Base-by-base conservation (phyloP, 495 filamentous ascomycete species). In the Penicillium soppii region DNA sequence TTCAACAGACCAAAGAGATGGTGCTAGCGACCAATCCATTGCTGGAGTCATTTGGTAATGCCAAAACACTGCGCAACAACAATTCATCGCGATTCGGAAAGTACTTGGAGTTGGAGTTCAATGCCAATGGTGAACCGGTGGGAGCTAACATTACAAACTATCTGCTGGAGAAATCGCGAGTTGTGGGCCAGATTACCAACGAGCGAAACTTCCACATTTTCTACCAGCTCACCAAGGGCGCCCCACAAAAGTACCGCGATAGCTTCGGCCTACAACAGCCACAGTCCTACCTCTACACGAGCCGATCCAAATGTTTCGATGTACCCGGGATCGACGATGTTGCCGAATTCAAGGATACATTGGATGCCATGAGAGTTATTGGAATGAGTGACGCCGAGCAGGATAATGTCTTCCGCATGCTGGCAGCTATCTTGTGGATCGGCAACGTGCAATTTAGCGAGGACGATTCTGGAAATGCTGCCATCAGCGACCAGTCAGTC, bases 171-270 rank as follows among this genome's bases (percentile, higher is more conserved):
- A 97, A 97, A 76, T 85, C 88, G 17, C 79, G 95, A 72, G 95
- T 99, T 1, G 94, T 97, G 2, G 92, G 92, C 6, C 95, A 97
- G 73, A 97, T 97, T 56, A 79, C 70, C 49, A 92, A 97, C 55
- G 95, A 99, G 78, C 83, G 95, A 55, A 97, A 96, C 67, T 99
- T 99, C 72, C 95, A 99, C 69, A 97, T 99, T 59, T 97, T 99
- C 68, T 99, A 99, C 69, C 95, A 99, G 67, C 96, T 96, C 69
- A 87, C 95, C 17, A 99, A 99, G 67, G 91, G 88, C 1, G 95
- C 94, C 12, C 87, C 91, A 8, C 80, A 87, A 59, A 85, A 87
- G 38, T 95, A 97, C 67, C 77, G 91, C 65, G 83, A 91, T 52
- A 86, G 72, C 29, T 97, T 89, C 63, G 94, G 94, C 25, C 72